These are phyloP conservation scores for Raffaelea ambrosiae DNA, from an alignment of 2,329 filamentous ascomycete genomes.

Conservation along the genomic window DNA sequence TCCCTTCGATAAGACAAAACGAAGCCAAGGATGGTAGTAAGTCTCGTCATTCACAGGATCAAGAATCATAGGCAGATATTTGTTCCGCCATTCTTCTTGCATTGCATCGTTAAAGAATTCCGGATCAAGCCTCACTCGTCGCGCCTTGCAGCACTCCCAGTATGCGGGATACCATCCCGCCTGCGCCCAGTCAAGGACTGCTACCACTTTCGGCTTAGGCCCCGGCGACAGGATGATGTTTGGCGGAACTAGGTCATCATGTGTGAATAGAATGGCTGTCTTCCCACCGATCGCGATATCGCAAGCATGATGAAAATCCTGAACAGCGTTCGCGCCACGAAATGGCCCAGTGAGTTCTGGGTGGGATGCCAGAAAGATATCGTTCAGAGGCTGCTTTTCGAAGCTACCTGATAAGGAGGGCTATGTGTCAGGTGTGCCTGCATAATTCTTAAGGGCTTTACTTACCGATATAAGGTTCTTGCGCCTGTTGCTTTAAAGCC, in stretches of 20 bases:
- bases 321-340: not conserved
- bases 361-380: not conserved
- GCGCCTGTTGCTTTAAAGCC: not conserved
- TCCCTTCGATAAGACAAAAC: not conserved
- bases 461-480: not conserved
- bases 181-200: not conserved
- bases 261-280: not conserved
- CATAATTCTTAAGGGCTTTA: not conserved
- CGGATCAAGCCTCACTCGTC: not conserved
- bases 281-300: not conserved
- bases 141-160: not conserved
- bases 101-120: not conserved
- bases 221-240: not conserved
- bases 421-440: not conserved
- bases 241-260: not conserved
- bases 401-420: not conserved
- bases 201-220: not conserved
- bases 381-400: not conserved
- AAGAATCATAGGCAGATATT: not conserved
- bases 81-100: not conserved
- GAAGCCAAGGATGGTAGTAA: not conserved
- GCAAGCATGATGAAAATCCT: not conserved
- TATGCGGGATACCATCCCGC: not conserved
- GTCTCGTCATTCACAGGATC: not conserved
- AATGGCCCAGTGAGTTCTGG: not conserved